These are phyloP conservation scores for Pisolithus tinctorius DNA, from an alignment of 768 basidiomycete genomes.

Conservation along the genomic window DNA sequence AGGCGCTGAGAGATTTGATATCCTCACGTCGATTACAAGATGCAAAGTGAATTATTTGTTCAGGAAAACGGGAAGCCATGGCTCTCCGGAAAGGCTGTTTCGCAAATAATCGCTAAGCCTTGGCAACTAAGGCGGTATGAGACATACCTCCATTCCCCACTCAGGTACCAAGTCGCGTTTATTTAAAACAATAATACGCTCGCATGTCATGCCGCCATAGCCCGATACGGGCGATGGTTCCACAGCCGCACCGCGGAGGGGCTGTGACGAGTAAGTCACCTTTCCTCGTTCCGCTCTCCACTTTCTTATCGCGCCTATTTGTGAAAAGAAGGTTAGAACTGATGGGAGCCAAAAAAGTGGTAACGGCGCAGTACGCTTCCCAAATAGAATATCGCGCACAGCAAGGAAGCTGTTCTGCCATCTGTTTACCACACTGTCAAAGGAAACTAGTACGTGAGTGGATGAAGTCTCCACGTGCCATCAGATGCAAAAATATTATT, in stretches of 20 bases:
- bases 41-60: slow-evolving; percentile 62
- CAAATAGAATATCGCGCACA: slow-evolving; percentile 8
- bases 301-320: slow-evolving; percentile 53
- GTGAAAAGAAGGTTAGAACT: slow-evolving; percentile 14
- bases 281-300: slow-evolving; percentile 67
- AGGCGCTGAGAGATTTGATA: slow-evolving; percentile 54
- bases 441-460: slow-evolving; percentile 17
- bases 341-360: slow-evolving; percentile 5
- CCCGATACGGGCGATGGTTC: slow-evolving; percentile 7
- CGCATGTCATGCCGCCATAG: slow-evolving; percentile 42
- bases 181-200: slow-evolving; percentile 86
- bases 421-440: slow-evolving; percentile 10
- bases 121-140: background rate
- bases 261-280: slow-evolving; percentile 36
- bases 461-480: slow-evolving; percentile 16
- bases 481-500: background rate
- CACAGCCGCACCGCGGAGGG: slow-evolving; percentile 31
- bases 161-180: slow-evolving; percentile 88
- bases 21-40: slow-evolving; percentile 65
- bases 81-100: slow-evolving; percentile 66
- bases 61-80: slow-evolving; percentile 65
- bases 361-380: slow-evolving; percentile 4
- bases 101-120: background rate
- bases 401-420: slow-evolving; percentile 10
- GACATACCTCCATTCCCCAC: slow-evolving; percentile 76